Percentiles rank a stretch among this genome's conserved stretches.
Evolutionary conservation across 768 basidiomycete species (phyloP).

Genomic region (Boletus bicolor): DNA sequence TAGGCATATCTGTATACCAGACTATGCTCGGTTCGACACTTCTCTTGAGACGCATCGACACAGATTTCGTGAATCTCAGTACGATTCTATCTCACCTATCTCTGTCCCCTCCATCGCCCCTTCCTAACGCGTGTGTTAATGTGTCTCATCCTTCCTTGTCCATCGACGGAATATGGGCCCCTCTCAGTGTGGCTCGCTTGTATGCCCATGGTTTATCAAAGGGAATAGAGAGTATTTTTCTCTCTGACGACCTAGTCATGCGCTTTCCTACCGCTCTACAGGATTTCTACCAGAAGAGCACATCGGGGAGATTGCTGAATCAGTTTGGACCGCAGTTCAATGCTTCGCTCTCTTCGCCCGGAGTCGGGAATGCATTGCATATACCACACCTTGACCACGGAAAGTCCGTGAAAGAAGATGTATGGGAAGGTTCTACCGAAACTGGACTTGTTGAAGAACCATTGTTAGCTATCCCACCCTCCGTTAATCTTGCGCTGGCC

Average conservation of each 20-base stretch:
- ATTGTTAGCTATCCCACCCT: conserved; percentile 22
- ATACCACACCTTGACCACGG: conserved; percentile 2
- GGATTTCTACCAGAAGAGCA: conserved; percentile 51
- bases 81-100: conserved; percentile 40
- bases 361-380: neutral
- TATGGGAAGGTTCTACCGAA: conserved; percentile 24
- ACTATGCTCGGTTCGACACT: conserved; percentile 53
- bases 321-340: conserved; percentile 66
- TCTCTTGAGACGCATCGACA: conserved; percentile 71
- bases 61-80: conserved; percentile 73
- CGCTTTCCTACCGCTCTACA: conserved; percentile 61
- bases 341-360: conserved; percentile 34
- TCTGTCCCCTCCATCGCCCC: conserved; percentile 31
- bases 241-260: conserved; percentile 59
- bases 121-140: conserved; percentile 44
- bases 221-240: conserved; percentile 49
- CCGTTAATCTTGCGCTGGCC: conserved; percentile 31
- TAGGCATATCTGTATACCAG: conserved; percentile 75
- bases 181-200: conserved; percentile 52
- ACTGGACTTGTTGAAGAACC: conserved; percentile 22
- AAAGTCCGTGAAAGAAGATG: conserved; percentile 7
- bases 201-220: conserved; percentile 32
- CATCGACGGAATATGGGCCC: conserved; percentile 67
- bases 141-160: conserved; percentile 51
- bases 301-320: conserved; percentile 45